phyloP scores from a whole-genome alignment of 257 asterid species.

The Gardenia jasminoides region DNA sequence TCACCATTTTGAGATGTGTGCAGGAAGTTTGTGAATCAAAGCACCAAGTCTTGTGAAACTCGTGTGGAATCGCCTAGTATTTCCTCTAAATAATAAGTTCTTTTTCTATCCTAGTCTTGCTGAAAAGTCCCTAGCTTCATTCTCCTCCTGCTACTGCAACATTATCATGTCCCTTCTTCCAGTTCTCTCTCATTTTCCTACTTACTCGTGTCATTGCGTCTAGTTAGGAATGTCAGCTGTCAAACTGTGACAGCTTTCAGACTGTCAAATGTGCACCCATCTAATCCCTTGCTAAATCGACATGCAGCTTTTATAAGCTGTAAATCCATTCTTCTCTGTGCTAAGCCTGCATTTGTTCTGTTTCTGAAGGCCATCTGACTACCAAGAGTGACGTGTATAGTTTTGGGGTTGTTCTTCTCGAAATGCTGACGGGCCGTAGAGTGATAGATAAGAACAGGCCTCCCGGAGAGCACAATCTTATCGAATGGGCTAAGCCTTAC shows the following conservation, averaged over 20 bases:
- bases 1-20: background rate
- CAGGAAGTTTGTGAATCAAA: background rate
- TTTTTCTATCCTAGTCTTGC: background rate
- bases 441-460: slow-evolving; percentile 45
- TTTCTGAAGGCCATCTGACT: slow-evolving; percentile 41
- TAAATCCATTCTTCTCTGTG: background rate
- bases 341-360: slow-evolving; percentile 7
- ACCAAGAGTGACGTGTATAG: slow-evolving; percentile 45
- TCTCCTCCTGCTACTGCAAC: background rate
- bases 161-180: background rate
- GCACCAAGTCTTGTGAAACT: background rate
- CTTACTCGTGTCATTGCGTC: background rate
- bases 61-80: background rate
- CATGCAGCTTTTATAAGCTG: background rate
- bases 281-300: background rate
- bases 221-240: background rate
- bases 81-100: background rate
- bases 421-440: slow-evolving; percentile 46
- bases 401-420: slow-evolving; percentile 49
- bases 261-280: background rate
- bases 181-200: background rate
- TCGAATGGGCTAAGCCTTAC: slow-evolving; percentile 48
- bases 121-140: background rate
- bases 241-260: background rate
- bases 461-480: slow-evolving; percentile 39